Conservation (phyloP, 495 filamentous ascomycete genomes). For the Annulohypoxylon stygium region DNA sequence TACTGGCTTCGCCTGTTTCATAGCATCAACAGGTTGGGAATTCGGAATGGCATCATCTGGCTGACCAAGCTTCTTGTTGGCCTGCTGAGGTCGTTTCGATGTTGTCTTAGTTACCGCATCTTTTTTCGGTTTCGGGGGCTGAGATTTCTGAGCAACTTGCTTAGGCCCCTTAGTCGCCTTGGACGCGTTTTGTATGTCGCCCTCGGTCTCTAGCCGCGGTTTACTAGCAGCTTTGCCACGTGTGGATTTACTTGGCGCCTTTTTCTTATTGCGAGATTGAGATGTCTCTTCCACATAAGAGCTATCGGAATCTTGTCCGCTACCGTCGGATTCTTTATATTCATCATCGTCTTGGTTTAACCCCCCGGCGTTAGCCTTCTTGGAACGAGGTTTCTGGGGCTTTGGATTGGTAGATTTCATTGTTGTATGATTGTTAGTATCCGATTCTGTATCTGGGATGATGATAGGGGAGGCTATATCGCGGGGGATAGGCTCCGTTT, state of each 20-base stretch:
- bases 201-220: neutral
- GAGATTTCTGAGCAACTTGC: conserved; percentile 13
- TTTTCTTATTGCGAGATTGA: conserved; percentile 26
- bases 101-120: conserved; percentile 1
- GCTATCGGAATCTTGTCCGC: conserved; percentile 25
- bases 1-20: conserved; percentile 8
- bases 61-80: neutral
- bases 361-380: neutral
- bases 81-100: conserved; percentile 10
- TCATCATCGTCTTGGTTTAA: conserved; percentile 22
- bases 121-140: conserved; percentile 17
- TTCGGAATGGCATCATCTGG: conserved; percentile 14
- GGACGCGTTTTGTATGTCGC: neutral
- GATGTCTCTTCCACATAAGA: conserved; percentile 23
- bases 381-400: neutral
- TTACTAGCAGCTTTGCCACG: conserved; percentile 13
- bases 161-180: conserved; percentile 9
- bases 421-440: conserved; percentile 28
- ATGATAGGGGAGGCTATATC: conserved; percentile 14
- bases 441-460: conserved; percentile 17
- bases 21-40: neutral
- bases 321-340: conserved; percentile 20
- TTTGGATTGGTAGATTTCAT: neutral
- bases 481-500: conserved; percentile 40
- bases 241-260: conserved; percentile 5